phyloP scores from a whole-genome alignment of 139 green algal genomes.

The Chlorella vulgaris region DNA sequence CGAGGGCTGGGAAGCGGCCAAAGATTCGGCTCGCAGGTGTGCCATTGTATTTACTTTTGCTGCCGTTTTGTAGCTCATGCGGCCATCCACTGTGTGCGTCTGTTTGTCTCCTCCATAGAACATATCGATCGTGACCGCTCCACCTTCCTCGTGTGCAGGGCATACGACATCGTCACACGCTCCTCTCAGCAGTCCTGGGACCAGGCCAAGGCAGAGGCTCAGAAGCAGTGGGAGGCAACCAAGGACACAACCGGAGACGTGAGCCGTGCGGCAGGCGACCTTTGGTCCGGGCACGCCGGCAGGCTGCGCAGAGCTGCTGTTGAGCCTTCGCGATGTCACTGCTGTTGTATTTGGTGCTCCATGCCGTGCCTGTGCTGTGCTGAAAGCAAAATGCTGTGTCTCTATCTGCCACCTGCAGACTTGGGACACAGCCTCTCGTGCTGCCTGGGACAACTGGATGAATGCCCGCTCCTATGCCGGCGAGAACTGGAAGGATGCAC shows the following conservation, averaged over 20 bases:
- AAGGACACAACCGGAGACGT: conserved; percentile 35
- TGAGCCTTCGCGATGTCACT: too few species aligned
- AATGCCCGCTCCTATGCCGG: conserved; percentile 19
- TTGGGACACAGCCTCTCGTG: conserved; percentile 26
- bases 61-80: too few species aligned
- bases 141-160: not conserved
- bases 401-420: conserved; percentile 1
- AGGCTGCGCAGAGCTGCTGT: too few species aligned
- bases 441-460: conserved; percentile 40
- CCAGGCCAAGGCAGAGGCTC: conserved; percentile 30
- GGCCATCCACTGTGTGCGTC: too few species aligned
- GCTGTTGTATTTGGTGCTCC: too few species aligned
- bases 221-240: conserved; percentile 12
- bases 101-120: too few species aligned
- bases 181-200: conserved; percentile 37
- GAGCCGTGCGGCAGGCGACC: not conserved
- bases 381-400: not conserved
- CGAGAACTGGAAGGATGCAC: conserved; percentile 31
- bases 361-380: too few species aligned
- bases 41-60: too few species aligned
- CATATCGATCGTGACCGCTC: not conserved
- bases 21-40: conserved; percentile 22
- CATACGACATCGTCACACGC: conserved; percentile 20
- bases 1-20: conserved; percentile 30
- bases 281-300: too few species aligned